These are phyloP conservation scores for Fusarium sp. DNA, from an alignment of 2,329 filamentous ascomycete species.

Conservation along the genomic window DNA sequence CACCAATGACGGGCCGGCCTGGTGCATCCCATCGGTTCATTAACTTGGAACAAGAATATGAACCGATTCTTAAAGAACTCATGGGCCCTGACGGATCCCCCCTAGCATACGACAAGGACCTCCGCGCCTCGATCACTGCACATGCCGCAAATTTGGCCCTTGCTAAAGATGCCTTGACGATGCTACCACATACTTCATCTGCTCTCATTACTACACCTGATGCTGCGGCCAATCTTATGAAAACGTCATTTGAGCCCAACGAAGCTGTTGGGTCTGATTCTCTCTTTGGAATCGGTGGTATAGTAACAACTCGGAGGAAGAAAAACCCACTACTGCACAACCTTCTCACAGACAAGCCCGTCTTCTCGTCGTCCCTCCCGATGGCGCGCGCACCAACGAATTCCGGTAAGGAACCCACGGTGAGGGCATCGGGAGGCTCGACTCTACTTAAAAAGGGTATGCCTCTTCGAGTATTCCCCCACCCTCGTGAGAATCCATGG, in stretches of 20 bases:
- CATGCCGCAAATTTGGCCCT: slow-evolving; percentile 76
- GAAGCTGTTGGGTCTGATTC: slow-evolving; percentile 56
- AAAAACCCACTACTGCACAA: slow-evolving; percentile 94
- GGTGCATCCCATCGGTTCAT: slow-evolving; percentile 69
- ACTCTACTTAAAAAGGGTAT: slow-evolving; percentile 93
- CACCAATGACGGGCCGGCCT: slow-evolving; percentile 67
- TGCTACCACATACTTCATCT: slow-evolving; percentile 86
- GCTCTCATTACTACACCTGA: slow-evolving; percentile 87
- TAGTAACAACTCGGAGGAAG: slow-evolving; percentile 63
- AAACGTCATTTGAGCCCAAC: slow-evolving; percentile 49
- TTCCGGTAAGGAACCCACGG: slow-evolving; percentile 22
- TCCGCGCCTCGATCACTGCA: slow-evolving; percentile 53
- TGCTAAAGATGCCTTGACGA: slow-evolving; percentile 72
- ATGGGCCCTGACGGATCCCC: slow-evolving; percentile 44
- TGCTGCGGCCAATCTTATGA: slow-evolving; percentile 70
- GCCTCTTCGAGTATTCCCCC: slow-evolving; percentile 84
- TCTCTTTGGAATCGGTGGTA: slow-evolving; percentile 59
- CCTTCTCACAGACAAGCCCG: slow-evolving; percentile 91
- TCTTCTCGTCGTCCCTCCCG: slow-evolving; percentile 90
- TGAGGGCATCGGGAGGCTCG: slow-evolving; percentile 56
- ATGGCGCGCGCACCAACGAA: slow-evolving; percentile 66
- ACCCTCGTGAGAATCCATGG: slow-evolving; percentile 78
- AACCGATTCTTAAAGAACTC: slow-evolving; percentile 72
- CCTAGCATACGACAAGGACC: slow-evolving; percentile 45
- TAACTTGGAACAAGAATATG: slow-evolving; percentile 91